phyloP scores from a whole-genome alignment of 345 rosid genomes.

The Dovyalis caffra region DNA sequence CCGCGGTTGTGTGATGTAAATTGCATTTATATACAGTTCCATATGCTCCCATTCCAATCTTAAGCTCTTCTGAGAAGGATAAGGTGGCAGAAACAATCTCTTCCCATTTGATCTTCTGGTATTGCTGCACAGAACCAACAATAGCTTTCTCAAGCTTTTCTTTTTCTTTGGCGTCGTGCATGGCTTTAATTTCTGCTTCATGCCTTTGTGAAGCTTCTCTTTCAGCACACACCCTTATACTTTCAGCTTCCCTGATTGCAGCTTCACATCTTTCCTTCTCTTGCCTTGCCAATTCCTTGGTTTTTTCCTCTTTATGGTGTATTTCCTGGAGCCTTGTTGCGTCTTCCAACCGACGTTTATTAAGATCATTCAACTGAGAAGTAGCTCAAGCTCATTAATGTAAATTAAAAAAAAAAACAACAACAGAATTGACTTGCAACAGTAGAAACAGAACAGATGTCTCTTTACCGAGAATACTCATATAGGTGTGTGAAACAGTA shows the following conservation, averaged over 20 bases:
- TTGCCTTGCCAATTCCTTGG: constrained; percentile 47
- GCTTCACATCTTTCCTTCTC: constrained; percentile 61
- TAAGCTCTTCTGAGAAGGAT: constrained; percentile 67
- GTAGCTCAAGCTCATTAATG: constrained; percentile 1
- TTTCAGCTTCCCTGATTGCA: constrained; percentile 53
- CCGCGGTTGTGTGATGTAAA: constrained; percentile 68
- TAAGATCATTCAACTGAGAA: constrained; percentile 50
- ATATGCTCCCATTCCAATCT: constrained; percentile 76
- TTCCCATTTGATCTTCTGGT: constrained; percentile 69
- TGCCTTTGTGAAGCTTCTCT: constrained; percentile 54
- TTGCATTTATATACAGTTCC: constrained; percentile 75
- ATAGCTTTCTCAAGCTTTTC: constrained; percentile 67
- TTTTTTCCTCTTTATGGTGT: constrained; percentile 50
- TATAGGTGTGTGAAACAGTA: too few species aligned
- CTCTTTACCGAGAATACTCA: too few species aligned
- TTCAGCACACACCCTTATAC: constrained; percentile 39
- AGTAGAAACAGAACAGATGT: neutral
- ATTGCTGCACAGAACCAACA: constrained; percentile 44
- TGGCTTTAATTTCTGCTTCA: constrained; percentile 60
- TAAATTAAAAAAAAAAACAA: neutral
- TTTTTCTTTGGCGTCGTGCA: constrained; percentile 57
- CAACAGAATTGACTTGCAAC: neutral
- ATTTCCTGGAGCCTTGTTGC: constrained; percentile 53
- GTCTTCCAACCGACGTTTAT: constrained; percentile 50
- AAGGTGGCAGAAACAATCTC: constrained; percentile 78